Base-by-base conservation (phyloP, 495 filamentous ascomycete genomes). In the Neurospora sp. region DNA sequence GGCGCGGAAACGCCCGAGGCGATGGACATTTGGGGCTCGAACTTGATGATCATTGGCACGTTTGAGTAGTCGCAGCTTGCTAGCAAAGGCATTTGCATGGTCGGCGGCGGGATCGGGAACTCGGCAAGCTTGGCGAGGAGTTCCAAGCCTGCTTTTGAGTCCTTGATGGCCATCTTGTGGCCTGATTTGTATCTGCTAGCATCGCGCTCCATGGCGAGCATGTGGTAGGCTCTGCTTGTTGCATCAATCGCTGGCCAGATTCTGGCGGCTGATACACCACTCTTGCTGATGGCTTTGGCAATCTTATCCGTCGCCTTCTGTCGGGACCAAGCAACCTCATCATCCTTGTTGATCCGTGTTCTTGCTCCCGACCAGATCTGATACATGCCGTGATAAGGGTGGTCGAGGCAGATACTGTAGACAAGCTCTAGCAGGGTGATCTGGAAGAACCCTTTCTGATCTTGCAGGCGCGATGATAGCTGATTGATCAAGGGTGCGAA, bases 401-500 rank as follows among this genome's bases (percentile, higher is more conserved):
- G 96, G 37, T 99, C 94, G 11, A 85, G 84, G 78, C 94, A 97
- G 72, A 98, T 96, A 12, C 90, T 86, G 74, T 90, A 87, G 16
- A 98, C 89, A 42, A 98, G 82, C 1, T 85, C 81, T 23, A 85
- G 89, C 18, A 99, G 87, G 5, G 94, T 83, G 20, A 80, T 80
- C 76, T 99, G 96, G 78, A 99, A 99, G 2, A 76, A 70, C 10
- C 82, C 81, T 46, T 87, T 85, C 35, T 88, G 86, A 75, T 94
- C 89, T 70, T 96, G 89, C 16, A 98, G 84, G 27, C 96, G 91
- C 14, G 96, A 98, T 4, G 94, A 93, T 20, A 98, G 88, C 79
- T 99, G 96, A 78, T 97, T 99, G 91, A 97, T 97, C 72, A 98
- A 82, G 20, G 92, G 83, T 2, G 92, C 96, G 79, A 99, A 97